Conservation (phyloP, 2,329 filamentous ascomycete genomes). For the Nemania diffusa region DNA sequence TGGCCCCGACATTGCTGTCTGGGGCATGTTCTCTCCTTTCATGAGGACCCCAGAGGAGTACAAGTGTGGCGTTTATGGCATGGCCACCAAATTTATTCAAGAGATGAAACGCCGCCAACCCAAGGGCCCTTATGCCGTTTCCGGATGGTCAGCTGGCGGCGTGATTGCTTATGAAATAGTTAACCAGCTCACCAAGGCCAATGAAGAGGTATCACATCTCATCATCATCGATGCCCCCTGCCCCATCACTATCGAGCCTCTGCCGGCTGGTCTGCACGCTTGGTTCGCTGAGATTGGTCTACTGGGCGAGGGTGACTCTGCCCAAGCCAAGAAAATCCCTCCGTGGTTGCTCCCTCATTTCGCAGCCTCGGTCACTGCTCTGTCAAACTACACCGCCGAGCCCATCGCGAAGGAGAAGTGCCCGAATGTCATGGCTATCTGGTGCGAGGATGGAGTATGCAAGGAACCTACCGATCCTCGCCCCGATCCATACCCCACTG, state of each 20-base stretch:
- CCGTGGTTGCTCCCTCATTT: conserved; percentile 82
- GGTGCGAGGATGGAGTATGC: conserved; percentile 80
- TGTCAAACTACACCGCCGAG: conserved; percentile 75
- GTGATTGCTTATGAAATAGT: conserved; percentile 76
- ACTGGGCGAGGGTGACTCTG: conserved; percentile 68
- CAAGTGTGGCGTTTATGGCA: conserved; percentile 72
- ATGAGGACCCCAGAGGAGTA: conserved; percentile 75
- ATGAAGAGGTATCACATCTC: conserved; percentile 68
- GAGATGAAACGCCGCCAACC: conserved; percentile 79
- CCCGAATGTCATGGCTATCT: conserved; percentile 72
- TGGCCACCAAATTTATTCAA: conserved; percentile 71
- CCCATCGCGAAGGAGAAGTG: conserved; percentile 68
- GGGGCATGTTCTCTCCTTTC: conserved; percentile 75
- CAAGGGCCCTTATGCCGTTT: conserved; percentile 72
- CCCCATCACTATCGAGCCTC: conserved; percentile 73
- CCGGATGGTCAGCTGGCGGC: conserved; percentile 82
- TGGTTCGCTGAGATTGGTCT: conserved; percentile 80
- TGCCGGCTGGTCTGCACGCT: conserved; percentile 73
- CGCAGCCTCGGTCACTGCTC: conserved; percentile 71
- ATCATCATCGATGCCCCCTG: conserved; percentile 75
- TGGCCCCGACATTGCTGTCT: conserved; percentile 59
- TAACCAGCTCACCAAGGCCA: conserved; percentile 66
- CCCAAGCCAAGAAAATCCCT: conserved; percentile 66
- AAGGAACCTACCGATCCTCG: conserved; percentile 72
- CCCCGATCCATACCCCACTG: conserved; percentile 68